phyloP scores from a whole-genome alignment of 2,329 filamentous ascomycete species.

The Stagonosporopsis tanaceti region DNA sequence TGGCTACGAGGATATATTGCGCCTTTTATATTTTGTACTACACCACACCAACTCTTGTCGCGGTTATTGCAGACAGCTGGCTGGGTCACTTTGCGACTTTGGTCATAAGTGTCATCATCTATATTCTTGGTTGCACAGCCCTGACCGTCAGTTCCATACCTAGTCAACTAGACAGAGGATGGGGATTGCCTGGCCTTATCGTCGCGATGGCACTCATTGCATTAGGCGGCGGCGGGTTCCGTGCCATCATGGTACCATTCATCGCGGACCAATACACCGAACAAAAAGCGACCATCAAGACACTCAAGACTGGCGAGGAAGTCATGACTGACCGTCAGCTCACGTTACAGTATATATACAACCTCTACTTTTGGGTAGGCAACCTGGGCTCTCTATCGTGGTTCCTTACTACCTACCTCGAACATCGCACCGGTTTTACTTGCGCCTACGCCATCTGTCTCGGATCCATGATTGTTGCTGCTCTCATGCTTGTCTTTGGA shows the following conservation, averaged over 20 bases:
- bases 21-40: conserved; percentile 65
- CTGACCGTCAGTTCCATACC: conserved; percentile 35
- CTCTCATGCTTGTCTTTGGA: conserved; percentile 60
- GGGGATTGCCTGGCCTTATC: conserved; percentile 38
- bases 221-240: conserved; percentile 51
- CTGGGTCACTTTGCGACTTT: conserved; percentile 52
- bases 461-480: conserved; percentile 69
- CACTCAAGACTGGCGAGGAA: conserved; percentile 38
- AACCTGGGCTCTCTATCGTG: conserved; percentile 75
- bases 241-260: conserved; percentile 47
- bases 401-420: conserved; percentile 70
- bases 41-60: conserved; percentile 46
- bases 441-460: conserved; percentile 69
- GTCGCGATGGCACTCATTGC: conserved; percentile 49
- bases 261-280: conserved; percentile 48
- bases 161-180: conserved; percentile 27
- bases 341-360: conserved; percentile 52
- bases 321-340: conserved; percentile 46
- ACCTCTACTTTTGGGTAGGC: conserved; percentile 51
- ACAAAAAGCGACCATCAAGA: conserved; percentile 28
- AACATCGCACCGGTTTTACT: conserved; percentile 72
- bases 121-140: conserved; percentile 32
- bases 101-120: conserved; percentile 41
- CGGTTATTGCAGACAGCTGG: conserved; percentile 50
- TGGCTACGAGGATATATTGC: conserved; percentile 62